Conservation (phyloP, 1,139 yeast genomes). For the Hyphopichia burtonii region DNA sequence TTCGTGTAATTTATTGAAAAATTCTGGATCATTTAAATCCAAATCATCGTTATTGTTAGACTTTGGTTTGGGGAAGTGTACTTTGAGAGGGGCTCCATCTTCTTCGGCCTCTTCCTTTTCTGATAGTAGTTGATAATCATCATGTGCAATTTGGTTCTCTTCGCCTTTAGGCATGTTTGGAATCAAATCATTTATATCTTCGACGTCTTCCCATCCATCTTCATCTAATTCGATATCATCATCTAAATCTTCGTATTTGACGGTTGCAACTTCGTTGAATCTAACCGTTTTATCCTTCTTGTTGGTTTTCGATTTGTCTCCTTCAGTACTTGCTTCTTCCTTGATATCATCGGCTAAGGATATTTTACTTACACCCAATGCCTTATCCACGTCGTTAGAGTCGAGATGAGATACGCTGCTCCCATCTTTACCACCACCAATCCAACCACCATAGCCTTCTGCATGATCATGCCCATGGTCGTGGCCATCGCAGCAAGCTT, state of each 20-base stretch:
- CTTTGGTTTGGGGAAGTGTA: constrained; percentile 66
- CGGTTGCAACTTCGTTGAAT: constrained; percentile 41
- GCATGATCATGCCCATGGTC: constrained; percentile 43
- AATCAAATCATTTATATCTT: constrained; percentile 32
- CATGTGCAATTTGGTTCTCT: constrained; percentile 33
- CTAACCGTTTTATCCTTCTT: constrained; percentile 31
- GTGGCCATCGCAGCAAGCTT: constrained; percentile 7
- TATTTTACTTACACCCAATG: constrained; percentile 28
- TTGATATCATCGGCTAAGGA: constrained; percentile 10
- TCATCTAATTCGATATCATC: constrained; percentile 29
- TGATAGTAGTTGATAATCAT: constrained; percentile 42
- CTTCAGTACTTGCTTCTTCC: too few relatives aligned
- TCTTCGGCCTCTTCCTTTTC: constrained; percentile 36
- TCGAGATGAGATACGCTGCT: constrained; percentile 35
- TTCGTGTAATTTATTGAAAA: constrained; percentile 73
- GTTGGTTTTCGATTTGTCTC: too few relatives aligned
- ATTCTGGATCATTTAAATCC: constrained; percentile 72
- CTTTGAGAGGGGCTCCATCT: constrained; percentile 20
- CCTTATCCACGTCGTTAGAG: constrained; percentile 37
- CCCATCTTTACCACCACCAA: constrained; percentile 57
- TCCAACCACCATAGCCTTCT: constrained; percentile 72
- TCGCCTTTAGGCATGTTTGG: constrained; percentile 14
- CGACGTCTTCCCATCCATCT: constrained; percentile 44
- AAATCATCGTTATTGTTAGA: constrained; percentile 32
- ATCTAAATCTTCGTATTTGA: constrained; percentile 36